Percentiles rank a stretch among this genome's conserved stretches.
Conservation (phyloP, 192 early-diverging fungal genomes). For the Fimicolochytrium jonesii region DNA sequence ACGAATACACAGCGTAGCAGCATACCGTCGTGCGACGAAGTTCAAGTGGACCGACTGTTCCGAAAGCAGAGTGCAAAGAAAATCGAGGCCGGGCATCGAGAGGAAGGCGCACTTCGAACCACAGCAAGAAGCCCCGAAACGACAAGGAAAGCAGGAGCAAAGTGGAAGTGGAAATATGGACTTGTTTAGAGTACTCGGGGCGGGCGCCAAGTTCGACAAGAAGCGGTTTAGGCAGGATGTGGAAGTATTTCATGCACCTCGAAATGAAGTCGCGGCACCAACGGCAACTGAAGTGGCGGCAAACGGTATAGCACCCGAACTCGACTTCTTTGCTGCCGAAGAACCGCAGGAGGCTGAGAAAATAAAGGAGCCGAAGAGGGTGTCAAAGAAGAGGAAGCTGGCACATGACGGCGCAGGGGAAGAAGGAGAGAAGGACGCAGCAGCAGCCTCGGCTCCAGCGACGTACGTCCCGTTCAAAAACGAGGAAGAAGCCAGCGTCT, state of each 20-base stretch:
- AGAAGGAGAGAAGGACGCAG: neutral
- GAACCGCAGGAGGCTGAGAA: neutral
- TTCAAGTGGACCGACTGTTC: too few species aligned
- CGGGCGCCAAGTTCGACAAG: constrained; percentile 86
- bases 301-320: constrained; percentile 16
- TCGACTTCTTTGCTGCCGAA: constrained; percentile 35
- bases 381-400: neutral
- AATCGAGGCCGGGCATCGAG: too few species aligned
- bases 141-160: too few species aligned
- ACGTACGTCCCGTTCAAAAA: constrained; percentile 15
- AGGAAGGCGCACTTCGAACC: too few species aligned
- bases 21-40: too few species aligned
- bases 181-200: constrained; percentile 81
- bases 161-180: too few species aligned
- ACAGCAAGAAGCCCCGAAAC: too few species aligned
- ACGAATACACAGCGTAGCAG: too few species aligned
- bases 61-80: too few species aligned
- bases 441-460: neutral
- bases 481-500: constrained; percentile 33
- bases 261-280: neutral
- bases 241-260: constrained; percentile 63
- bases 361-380: constrained; percentile 11
- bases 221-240: constrained; percentile 76
- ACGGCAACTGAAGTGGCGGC: neutral
- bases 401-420: neutral